Base-by-base conservation (phyloP, 2,329 filamentous ascomycete genomes). In the Stromatinia cepivora region DNA sequence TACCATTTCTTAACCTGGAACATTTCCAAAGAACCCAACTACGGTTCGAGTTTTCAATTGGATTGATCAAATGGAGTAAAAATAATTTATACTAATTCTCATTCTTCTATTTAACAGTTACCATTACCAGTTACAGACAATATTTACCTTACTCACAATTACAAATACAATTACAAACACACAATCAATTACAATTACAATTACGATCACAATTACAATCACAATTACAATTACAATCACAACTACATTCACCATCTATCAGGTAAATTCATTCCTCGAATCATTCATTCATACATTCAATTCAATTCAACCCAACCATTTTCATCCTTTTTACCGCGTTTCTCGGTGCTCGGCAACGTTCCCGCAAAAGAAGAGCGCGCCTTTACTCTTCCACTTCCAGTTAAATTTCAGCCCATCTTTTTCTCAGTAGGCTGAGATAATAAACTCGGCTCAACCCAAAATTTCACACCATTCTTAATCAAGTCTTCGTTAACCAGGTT, bases 401-500 rank as follows among this genome's bases (percentile, higher is more conserved):
- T 62, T 42, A 64, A 45, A 54, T 36, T 53, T 66, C 65, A 53
- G 68, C 70, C 66, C 69, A 54, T 69, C 65, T 58, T 65, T 25
- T 57, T 67, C 42, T 28, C 48, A 31, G 22, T 50, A 61, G 65
- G 65, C 65, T 52, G 65, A 61, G 58, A 42, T 61, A 61, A 54
- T 45, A 54, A 61, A 59, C 71, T 75, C 74, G 75, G 73, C 70
- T 76, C 72, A 64, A 72, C 71, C 74, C 72, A 75, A 74, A 31
- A 31, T 52, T 65, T 67, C 56, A 75, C 76, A 76, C 77, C 76
- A 76, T 74, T 75, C 77, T 78, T 72, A 72, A 77, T 78, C 71
- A 73, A 77, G 76, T 66, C 65, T 73, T 74, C 73, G 73, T 76
- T 74, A 77, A 64, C 77, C 74, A 75, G 75, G 76, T 77, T 73